A percentile compares a stretch with the other conserved stretches of the same genome.
Evolutionary conservation across 2,329 filamentous ascomycete species (phyloP).

Genomic region (Fusarium sp.): DNA sequence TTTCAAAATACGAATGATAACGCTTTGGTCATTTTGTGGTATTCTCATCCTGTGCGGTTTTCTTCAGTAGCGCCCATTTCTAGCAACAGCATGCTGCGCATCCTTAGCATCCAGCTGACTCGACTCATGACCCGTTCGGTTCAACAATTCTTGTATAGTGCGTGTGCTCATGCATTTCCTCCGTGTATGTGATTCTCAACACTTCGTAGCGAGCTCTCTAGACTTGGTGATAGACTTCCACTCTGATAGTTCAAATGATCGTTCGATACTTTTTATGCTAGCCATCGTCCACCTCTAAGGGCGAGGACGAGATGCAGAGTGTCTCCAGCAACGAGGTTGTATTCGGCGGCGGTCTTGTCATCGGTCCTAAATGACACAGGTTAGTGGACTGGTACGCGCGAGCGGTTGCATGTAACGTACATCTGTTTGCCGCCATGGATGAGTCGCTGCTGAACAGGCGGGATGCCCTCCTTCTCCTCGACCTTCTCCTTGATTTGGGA

Average conservation of each 20-base stretch:
- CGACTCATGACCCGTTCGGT: conserved; percentile 18
- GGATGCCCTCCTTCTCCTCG: conserved; percentile 98
- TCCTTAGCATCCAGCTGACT: conserved; percentile 2
- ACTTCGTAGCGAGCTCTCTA: conserved; percentile 3
- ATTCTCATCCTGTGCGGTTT: conserved; percentile 13
- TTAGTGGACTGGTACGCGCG: conserved; percentile 6
- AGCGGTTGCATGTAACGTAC: conserved; percentile 61
- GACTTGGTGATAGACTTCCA: neutral
- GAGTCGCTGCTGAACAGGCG: conserved; percentile 93
- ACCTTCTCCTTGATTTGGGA: conserved; percentile 98
- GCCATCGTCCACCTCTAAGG: conserved; percentile 77
- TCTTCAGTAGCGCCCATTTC: conserved; percentile 4
- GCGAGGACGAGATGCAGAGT: conserved; percentile 96
- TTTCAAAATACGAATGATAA: conserved; percentile 28
- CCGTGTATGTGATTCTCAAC: conserved; percentile 22
- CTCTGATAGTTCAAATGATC: conserved; percentile 10
- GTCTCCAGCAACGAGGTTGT: conserved; percentile 89
- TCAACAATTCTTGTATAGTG: conserved; percentile 18
- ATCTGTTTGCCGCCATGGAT: conserved; percentile 99
- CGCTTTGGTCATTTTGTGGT: conserved; percentile 19
- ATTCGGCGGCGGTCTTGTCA: conserved; percentile 92
- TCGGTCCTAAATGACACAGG: conserved; percentile 74
- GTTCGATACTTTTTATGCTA: conserved; percentile 30
- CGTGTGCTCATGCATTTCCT: conserved; percentile 19
- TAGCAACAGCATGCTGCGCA: conserved; percentile 7